These are phyloP conservation scores for Cladophialophora psammophila DNA, from an alignment of 2,329 filamentous ascomycete genomes.

Conservation along the genomic window DNA sequence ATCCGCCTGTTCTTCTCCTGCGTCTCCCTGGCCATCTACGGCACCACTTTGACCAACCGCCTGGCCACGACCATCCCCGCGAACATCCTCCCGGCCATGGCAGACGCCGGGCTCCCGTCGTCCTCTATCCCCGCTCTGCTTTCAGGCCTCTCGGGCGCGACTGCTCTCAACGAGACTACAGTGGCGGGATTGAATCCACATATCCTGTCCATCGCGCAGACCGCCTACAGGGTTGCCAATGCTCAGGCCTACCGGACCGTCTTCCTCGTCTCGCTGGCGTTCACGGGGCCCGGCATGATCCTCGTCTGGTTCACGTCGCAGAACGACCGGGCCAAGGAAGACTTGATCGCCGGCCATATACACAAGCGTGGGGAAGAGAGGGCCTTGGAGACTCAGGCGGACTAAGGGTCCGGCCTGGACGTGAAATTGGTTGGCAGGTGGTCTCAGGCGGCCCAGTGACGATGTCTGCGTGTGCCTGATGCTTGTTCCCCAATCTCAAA, in stretches of 20 bases:
- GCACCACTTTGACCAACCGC: slow-evolving; percentile 17
- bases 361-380: neutral
- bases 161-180: too few relatives aligned
- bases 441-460: too few relatives aligned
- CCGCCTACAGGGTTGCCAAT: neutral
- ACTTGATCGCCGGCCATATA: neutral
- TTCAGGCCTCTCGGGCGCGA: neutral
- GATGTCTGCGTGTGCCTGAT: too few relatives aligned
- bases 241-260: neutral
- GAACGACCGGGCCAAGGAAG: neutral
- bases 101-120: slow-evolving; percentile 2
- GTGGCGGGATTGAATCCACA: neutral
- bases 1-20: neutral
- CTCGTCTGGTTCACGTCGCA: neutral
- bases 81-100: neutral
- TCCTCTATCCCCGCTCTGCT: neutral
- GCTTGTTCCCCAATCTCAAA: too few relatives aligned
- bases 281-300: slow-evolving; percentile 1
- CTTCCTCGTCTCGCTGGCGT: slow-evolving; percentile 3
- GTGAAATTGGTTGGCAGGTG: too few relatives aligned
- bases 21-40: slow-evolving; percentile 6
- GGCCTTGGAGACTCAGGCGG: too few relatives aligned
- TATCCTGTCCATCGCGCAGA: neutral
- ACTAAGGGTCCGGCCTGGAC: too few relatives aligned
- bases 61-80: slow-evolving; percentile 3